Base-by-base conservation (phyloP, 2,329 filamentous ascomycete genomes). In the Cercospora zeina region DNA sequence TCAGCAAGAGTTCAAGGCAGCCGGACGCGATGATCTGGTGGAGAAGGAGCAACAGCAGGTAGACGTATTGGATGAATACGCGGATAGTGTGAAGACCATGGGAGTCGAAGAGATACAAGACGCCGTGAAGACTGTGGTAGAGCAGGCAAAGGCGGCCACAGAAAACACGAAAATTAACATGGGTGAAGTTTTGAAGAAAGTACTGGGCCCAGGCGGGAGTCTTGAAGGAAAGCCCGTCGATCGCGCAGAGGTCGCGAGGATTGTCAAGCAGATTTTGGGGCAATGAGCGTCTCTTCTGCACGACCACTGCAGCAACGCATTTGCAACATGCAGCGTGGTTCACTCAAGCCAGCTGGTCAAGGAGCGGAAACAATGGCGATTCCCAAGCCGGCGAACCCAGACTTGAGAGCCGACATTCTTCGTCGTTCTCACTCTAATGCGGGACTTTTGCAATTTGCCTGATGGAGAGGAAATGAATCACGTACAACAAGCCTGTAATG, bases 11-110 rank as follows among this genome's bases (percentile, higher is more conserved):
- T 90, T 90, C 74, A 78, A 80, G 61, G 77, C 75, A 1, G 89
- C 86, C 0, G 85, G 85, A 3, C 81, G 90, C 39, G 77, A 83
- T 24, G 90, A 93, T 73, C 77, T 93, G 36, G 87, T 84, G 0
- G 83, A 86, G 61, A 89, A 89, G 77, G 89, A 93, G 78, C 79
- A 85, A 64, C 78, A 77, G 10, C 88, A 93, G 76, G 77, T 88
- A 54, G 76, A 76, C 33, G 81, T 93, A 2, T 72, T 92, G 69
- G 81, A 87, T 39, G 86, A 86, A 69, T 91, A 91, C 74, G 78
- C 85, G 3, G 79, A 81, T 7, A 79, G 77, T 63, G 82, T 91
- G 11, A 78, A 86, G 74, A 82, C 80, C 11, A 69, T 91, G 58
- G 76, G 78, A 1, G 80, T 83, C 64, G 84, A 83, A 4, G 83